Conservation (phyloP, 345 rosid species). For the Lumnitzera racemosa region DNA sequence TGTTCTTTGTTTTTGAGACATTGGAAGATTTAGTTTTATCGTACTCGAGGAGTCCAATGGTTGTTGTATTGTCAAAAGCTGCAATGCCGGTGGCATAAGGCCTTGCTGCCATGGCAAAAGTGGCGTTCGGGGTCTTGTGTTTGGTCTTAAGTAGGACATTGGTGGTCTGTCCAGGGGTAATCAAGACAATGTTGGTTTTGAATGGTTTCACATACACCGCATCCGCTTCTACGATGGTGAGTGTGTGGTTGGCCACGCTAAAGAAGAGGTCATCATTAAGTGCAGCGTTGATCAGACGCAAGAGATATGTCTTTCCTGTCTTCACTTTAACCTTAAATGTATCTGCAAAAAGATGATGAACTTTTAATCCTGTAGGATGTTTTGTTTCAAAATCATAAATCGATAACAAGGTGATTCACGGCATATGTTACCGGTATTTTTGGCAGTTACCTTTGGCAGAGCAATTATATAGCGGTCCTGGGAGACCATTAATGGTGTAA, state of each 20-base stretch:
- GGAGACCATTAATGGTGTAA: slow-evolving; percentile 44
- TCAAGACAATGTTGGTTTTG: slow-evolving; percentile 36
- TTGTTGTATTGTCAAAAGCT: slow-evolving; percentile 44
- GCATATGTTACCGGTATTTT: too few species aligned
- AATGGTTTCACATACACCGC: slow-evolving; percentile 66
- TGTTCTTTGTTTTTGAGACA: slow-evolving; percentile 18
- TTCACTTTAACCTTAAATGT: slow-evolving; percentile 44
- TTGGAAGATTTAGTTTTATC: slow-evolving; percentile 12
- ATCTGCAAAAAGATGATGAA: slow-evolving; percentile 20
- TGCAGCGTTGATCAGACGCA: slow-evolving; percentile 40
- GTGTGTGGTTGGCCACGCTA: slow-evolving; percentile 52
- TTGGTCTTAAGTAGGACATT: slow-evolving; percentile 52
- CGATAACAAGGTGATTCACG: too few species aligned
- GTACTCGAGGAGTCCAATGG: slow-evolving; percentile 31
- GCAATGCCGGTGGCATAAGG: slow-evolving; percentile 39
- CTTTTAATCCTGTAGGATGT: not conserved
- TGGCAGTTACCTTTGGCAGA: slow-evolving; percentile 28
- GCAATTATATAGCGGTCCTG: slow-evolving; percentile 39
- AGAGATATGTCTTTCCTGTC: slow-evolving; percentile 41
- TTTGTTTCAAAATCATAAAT: too few species aligned
- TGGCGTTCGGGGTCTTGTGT: slow-evolving; percentile 21
- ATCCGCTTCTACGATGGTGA: slow-evolving; percentile 63
- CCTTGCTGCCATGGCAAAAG: slow-evolving; percentile 29
- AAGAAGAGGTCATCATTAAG: slow-evolving; percentile 73
- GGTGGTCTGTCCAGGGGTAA: slow-evolving; percentile 67